A percentile compares a stretch with the other conserved stretches of the same genome.
phyloP scores from a whole-genome alignment of 2,329 filamentous ascomycete species.

The Atkinsonella texensis region DNA sequence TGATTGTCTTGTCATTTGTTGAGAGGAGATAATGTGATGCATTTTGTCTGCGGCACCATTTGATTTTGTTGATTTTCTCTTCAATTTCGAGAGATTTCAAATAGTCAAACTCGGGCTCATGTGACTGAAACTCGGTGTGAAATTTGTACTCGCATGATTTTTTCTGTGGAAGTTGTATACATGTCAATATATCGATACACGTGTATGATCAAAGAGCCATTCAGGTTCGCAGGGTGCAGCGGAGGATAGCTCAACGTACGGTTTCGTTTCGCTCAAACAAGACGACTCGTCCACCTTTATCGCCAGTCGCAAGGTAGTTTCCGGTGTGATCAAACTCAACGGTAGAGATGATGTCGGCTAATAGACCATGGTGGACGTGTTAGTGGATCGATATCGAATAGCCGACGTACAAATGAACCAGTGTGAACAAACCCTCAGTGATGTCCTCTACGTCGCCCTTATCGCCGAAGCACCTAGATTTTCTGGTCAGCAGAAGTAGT shows the following conservation, averaged over 20 bases:
- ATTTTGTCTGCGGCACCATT: slow-evolving; percentile 98
- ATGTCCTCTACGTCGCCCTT: slow-evolving; percentile 99
- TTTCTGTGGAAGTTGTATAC: slow-evolving; percentile 50
- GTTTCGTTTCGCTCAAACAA: slow-evolving; percentile 92
- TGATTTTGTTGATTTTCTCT: slow-evolving; percentile 99
- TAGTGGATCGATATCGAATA: slow-evolving; percentile 7
- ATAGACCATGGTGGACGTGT: slow-evolving; percentile 13
- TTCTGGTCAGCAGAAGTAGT: slow-evolving; percentile 12
- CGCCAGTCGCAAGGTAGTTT: slow-evolving; percentile 81
- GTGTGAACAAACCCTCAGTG: slow-evolving; percentile 62
- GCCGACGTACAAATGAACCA: slow-evolving; percentile 1
- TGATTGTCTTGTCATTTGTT: slow-evolving; percentile 99
- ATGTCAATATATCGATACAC: slow-evolving; percentile 8
- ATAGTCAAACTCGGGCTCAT: slow-evolving; percentile 99
- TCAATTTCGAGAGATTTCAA: slow-evolving; percentile 98
- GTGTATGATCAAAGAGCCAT: not conserved
- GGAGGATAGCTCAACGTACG: slow-evolving; percentile 36
- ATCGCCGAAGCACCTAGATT: slow-evolving; percentile 86
- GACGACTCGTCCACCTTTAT: slow-evolving; percentile 77
- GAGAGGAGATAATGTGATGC: slow-evolving; percentile 95
- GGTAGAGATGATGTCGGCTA: slow-evolving; percentile 84
- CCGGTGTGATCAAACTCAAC: slow-evolving; percentile 86
- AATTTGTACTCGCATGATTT: slow-evolving; percentile 99
- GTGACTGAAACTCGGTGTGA: slow-evolving; percentile 98
- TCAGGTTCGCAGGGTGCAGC: not conserved